Evolutionary conservation across 2,329 filamentous ascomycete genomes (phyloP).

Genomic region (Colletotrichum sp.): DNA sequence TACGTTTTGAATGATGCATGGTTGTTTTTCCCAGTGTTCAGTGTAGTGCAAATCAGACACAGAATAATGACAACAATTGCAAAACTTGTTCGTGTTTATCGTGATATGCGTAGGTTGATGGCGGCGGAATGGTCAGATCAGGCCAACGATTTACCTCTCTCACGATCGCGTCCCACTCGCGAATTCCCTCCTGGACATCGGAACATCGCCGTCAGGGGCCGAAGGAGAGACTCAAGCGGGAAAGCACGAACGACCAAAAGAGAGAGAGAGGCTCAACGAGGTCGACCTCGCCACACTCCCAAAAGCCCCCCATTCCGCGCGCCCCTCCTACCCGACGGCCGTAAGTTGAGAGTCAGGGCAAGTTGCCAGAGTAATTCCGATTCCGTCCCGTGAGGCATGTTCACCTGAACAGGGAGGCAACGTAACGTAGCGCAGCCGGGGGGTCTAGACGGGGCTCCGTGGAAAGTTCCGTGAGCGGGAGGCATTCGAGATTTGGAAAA

Average conservation of each 20-base stretch:
- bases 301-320: not conserved
- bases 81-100: not conserved
- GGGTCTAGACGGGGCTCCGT: not conserved
- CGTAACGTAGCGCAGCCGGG: not conserved
- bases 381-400: not conserved
- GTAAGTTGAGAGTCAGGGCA: not conserved
- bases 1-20: not conserved
- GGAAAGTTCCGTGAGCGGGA: not conserved
- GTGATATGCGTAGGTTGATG: not conserved
- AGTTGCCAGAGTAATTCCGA: not conserved
- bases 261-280: not conserved
- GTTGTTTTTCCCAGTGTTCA: not conserved
- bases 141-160: rapidly evolving
- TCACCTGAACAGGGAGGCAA: not conserved
- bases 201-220: not conserved
- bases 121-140: not conserved
- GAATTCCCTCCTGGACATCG: not conserved
- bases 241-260: not conserved
- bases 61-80: not conserved
- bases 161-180: not conserved
- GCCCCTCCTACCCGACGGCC: not conserved
- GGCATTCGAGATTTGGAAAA: not conserved
- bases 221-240: not conserved
- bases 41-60: not conserved
- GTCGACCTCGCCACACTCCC: not conserved